Conservation (phyloP, 345 rosid genomes). For the Balakata baccata region DNA sequence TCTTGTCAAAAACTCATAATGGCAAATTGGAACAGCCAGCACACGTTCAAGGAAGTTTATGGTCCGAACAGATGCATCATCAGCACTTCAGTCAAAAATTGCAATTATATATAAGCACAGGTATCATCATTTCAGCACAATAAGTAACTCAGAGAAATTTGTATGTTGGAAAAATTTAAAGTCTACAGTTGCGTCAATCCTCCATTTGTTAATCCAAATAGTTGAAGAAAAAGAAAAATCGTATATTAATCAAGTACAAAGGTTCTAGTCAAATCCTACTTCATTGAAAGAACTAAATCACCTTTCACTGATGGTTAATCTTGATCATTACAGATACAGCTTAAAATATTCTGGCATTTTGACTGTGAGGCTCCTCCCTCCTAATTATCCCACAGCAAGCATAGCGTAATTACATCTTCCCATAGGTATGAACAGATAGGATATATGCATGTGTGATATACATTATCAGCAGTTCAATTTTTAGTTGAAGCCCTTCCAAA, state of each 20-base stretch:
- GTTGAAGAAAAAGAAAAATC: not conserved
- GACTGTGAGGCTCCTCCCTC: not conserved
- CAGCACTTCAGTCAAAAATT: conserved; percentile 20
- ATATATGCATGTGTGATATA: not conserved
- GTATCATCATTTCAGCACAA: not conserved
- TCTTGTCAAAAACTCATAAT: conserved; percentile 18
- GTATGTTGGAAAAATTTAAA: not conserved
- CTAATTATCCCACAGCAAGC: not conserved
- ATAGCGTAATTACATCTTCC: not conserved
- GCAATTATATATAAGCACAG: conserved; percentile 11
- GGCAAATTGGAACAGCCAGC: conserved; percentile 9
- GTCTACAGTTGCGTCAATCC: conserved; percentile 12
- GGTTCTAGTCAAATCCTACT: conserved; percentile 20
- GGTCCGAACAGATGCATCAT: not conserved
- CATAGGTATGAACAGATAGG: too few species aligned
- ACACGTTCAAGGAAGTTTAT: not conserved
- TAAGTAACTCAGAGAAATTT: not conserved
- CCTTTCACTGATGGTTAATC: not conserved
- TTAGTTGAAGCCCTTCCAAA: not conserved
- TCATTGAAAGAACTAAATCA: conserved; percentile 12
- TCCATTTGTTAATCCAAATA: not conserved
- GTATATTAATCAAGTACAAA: conserved; percentile 12
- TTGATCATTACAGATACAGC: conserved; percentile 16
- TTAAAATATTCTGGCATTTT: conserved; percentile 7
- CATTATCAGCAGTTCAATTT: not conserved